Evolutionary conservation across 495 filamentous ascomycete genomes (phyloP), one percentile per base, ranked within the genome.

Genomic region (Recurvomyces mirabilis): DNA sequence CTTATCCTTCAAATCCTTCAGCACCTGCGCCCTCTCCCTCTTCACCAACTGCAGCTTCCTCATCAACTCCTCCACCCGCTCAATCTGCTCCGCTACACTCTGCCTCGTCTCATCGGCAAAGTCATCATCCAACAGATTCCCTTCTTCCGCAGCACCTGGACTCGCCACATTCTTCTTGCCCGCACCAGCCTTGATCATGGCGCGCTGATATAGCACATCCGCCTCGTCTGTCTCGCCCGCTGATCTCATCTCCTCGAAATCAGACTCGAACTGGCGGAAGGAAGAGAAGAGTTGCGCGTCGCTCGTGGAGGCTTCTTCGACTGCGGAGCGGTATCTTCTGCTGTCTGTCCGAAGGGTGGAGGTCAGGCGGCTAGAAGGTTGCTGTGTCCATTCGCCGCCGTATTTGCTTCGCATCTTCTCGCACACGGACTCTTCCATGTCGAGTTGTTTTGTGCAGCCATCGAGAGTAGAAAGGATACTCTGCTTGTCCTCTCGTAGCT

Each of bases 371-470:
- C 81, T 82, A 57, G 87, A 94, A 18, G 93, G 93, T 55, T 96
- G 91, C 60, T 98, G 91, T 15, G 84, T 94, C 91, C 91, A 98
- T 34, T 95, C 91, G 10, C 68, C 73, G 23, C 91, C 88, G 60
- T 95, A 95, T 62, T 98, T 98, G 2, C 87, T 93, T 38, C 91
- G 77, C 91, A 98, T 98, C 69, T 94, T 95, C 64, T 98, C 91
- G 60, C 91, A 98, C 5, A 96, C 87, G 43, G 83, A 91, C 66
- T 95, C 93, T 61, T 98, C 91, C 75, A 89, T 79, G 53, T 96
- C 91, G 9, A 98, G 59, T 54, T 88, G 82, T 55, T 91, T 93
- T 30, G 75, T 81, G 56, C 83, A 84, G 46, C 72, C 71, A 50
- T 93, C 87, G 41, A 98, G 60, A 7, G 79, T 70, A 2, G 72